A percentile compares a stretch with the other conserved stretches of the same genome.
Conservation (phyloP, 345 rosid genomes). For the Mercurialis annua region DNA sequence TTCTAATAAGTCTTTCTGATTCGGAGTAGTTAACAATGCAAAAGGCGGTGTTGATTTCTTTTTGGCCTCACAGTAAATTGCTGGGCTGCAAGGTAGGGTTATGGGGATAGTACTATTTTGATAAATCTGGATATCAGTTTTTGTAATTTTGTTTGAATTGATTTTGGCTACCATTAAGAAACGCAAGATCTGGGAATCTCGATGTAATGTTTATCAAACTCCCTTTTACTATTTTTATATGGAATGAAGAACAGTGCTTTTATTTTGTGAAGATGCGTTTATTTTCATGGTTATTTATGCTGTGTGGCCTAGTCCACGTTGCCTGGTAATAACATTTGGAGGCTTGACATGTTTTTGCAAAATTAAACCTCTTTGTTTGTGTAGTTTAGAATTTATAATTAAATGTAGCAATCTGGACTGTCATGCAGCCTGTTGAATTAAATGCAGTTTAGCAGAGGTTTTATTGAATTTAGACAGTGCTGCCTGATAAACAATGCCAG, state of each 20-base stretch:
- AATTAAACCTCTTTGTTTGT: no score
- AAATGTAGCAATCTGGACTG: no score
- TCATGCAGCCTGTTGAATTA: no score
- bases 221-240: no score
- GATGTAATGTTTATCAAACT: neutral
- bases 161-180: neutral
- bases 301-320: no score
- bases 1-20: conserved; percentile 27
- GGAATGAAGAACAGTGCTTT: conserved; percentile 2
- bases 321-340: no score
- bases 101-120: conserved; percentile 23
- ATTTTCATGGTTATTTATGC: neutral
- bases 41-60: conserved; percentile 46
- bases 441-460: no score
- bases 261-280: conserved; percentile 14
- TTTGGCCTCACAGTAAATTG: conserved; percentile 40
- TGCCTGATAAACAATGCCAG: no score
- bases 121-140: conserved; percentile 5
- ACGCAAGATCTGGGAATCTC: neutral
- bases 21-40: conserved; percentile 30
- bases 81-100: conserved; percentile 18
- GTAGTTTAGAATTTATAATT: no score
- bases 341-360: no score
- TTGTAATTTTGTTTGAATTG: conserved; percentile 6
- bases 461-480: no score